Base-by-base conservation (phyloP, 2,329 filamentous ascomycete genomes). In the Pseudopithomyces maydicus region DNA sequence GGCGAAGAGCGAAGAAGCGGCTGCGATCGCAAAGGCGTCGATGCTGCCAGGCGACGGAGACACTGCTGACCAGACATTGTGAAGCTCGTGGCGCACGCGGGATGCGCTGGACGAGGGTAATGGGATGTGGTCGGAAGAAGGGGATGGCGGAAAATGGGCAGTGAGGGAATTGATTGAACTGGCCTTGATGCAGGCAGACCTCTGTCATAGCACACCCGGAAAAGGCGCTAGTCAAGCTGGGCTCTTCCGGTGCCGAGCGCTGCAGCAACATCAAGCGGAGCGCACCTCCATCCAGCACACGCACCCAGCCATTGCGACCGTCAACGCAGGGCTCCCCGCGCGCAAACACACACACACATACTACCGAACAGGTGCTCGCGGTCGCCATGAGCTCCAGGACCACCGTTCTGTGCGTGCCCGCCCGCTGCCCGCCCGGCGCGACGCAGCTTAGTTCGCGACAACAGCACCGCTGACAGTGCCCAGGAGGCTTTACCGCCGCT, bases 401-500 rank as follows among this genome's bases (percentile, higher is more conserved):
- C 44, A 67, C 72, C 43, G 74, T 76, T 51, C 61, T 74, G 74
- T 77, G 58, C 65, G 74, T 67, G 44, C 47, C 49, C 42, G 41
- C 56, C 61, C 49, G 47, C 54, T 46, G 58, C 48, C 56, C 59
- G 22, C 19, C 32, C 33, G 62, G 57, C 58, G 51, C 54, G 52
- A 36, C 54, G 47, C 43, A 57, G 48, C 51, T 44, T 42, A 44
- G 58, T 57, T 56, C 58, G 47, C 59, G 54, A 50, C 52, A 20
- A 49, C 52, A 62, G 65, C 56, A 67, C 36, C 61, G 62, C 75
- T 74, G 67, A 75, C 63, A 49, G 44, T 36, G 51, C 55, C 57
- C 73, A 88, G 87, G 66, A 83, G 82, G 61, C 89, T 99, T 59
- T 99, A 99, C 79, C 89, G 94, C 74, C 91, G 92, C 68, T 92